Evolutionary conservation across 139 green algal species (phyloP).

Genomic region (Chlamydomonas eustigma): DNA sequence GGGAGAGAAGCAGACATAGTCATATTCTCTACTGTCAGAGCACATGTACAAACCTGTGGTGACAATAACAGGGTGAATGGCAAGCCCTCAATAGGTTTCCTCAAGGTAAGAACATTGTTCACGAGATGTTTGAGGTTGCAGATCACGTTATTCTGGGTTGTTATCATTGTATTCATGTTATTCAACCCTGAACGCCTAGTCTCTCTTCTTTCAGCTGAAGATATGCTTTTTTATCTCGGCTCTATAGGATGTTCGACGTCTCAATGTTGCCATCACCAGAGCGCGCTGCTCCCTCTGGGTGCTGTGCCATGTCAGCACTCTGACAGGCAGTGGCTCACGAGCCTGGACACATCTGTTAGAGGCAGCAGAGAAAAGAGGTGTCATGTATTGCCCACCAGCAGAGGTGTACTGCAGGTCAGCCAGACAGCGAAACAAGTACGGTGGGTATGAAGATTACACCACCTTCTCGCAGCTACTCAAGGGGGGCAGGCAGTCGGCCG

Average conservation of each 20-base stretch:
- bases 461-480: too few species aligned
- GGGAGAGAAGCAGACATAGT: conserved; percentile 66
- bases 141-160: too few species aligned
- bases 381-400: neutral
- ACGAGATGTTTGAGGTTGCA: too few species aligned
- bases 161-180: too few species aligned
- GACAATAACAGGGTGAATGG: neutral
- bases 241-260: conserved; percentile 28
- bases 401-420: neutral
- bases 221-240: too few species aligned
- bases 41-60: neutral
- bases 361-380: conserved; percentile 8
- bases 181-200: too few species aligned
- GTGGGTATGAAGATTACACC: too few species aligned
- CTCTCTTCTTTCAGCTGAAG: too few species aligned
- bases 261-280: conserved; percentile 75
- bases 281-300: conserved; percentile 59
- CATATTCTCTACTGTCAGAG: conserved; percentile 62
- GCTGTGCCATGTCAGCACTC: conserved; percentile 49
- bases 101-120: too few species aligned
- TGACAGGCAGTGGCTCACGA: conserved; percentile 19
- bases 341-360: conserved; percentile 47
- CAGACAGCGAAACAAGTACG: too few species aligned
- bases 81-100: conserved; percentile 47
- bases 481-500: too few species aligned